Percentiles rank a stretch among this genome's conserved stretches.
phyloP scores from a whole-genome alignment of 2,329 filamentous ascomycete species.

The Monosporascus sp. region DNA sequence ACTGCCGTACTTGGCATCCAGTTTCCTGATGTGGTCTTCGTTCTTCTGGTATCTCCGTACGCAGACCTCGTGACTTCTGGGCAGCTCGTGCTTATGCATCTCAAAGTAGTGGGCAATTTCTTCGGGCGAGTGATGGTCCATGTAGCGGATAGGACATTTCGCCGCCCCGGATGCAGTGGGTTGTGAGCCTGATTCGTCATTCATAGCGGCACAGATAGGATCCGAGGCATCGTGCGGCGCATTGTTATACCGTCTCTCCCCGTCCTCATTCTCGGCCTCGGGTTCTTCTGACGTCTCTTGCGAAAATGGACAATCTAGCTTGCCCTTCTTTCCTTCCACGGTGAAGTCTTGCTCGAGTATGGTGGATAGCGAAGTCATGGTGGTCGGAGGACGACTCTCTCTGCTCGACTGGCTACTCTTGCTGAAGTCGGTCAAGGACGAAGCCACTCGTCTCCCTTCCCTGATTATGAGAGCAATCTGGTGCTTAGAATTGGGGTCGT shows the following conservation, averaged over 20 bases:
- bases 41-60: slow-evolving; percentile 85
- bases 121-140: slow-evolving; percentile 88
- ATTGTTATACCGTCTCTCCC: slow-evolving; percentile 28
- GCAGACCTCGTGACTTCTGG: slow-evolving; percentile 88
- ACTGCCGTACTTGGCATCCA: slow-evolving; percentile 92
- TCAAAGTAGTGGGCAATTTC: slow-evolving; percentile 92
- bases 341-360: slow-evolving; percentile 87
- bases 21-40: slow-evolving; percentile 74
- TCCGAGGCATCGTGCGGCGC: slow-evolving; percentile 44
- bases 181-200: slow-evolving; percentile 53
- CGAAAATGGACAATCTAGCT: slow-evolving; percentile 75
- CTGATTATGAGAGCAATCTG: slow-evolving; percentile 59
- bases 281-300: slow-evolving; percentile 30
- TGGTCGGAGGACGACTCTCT: slow-evolving; percentile 39
- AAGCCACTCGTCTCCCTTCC: slow-evolving; percentile 56
- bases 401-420: slow-evolving; percentile 46
- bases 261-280: slow-evolving; percentile 29
- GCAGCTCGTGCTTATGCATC: slow-evolving; percentile 90
- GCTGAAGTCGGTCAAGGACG: slow-evolving; percentile 43
- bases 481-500: slow-evolving; percentile 42
- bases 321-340: slow-evolving; percentile 71
- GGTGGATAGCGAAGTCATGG: slow-evolving; percentile 54
- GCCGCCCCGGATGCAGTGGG: slow-evolving; percentile 41
- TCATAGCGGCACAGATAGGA: slow-evolving; percentile 60
- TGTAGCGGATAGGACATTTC: slow-evolving; percentile 87